Conservation (phyloP, 2,329 filamentous ascomycete species). For the Botrytis hyacinthi region DNA sequence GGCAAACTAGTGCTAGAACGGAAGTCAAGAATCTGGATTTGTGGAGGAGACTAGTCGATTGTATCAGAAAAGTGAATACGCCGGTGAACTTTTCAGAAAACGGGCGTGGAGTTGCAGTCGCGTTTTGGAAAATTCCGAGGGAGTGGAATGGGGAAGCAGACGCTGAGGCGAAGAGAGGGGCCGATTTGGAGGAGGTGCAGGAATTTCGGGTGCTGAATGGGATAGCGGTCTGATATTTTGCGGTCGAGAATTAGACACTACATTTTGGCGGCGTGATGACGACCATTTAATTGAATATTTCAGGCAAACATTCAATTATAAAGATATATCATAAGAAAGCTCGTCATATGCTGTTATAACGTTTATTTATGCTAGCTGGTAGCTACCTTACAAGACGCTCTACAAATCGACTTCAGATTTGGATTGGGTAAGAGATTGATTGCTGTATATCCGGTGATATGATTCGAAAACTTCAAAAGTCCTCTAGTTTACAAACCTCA, state of each 20-base stretch:
- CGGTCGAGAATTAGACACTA: background rate
- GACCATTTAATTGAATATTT: background rate
- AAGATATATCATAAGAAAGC: background rate
- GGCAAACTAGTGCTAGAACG: slow-evolving; percentile 41
- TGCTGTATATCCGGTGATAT: background rate
- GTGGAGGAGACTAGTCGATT: background rate
- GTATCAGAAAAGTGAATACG: background rate
- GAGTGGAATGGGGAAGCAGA: background rate
- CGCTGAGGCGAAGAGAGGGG: background rate
- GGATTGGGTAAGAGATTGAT: background rate
- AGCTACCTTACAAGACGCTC: background rate
- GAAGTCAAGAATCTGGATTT: slow-evolving; percentile 44
- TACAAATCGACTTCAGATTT: background rate
- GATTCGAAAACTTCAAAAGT: background rate
- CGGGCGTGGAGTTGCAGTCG: background rate
- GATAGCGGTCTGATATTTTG: background rate
- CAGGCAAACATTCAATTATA: background rate
- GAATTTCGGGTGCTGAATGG: background rate
- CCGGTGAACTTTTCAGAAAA: no score
- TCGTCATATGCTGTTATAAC: background rate
- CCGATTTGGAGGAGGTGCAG: background rate
- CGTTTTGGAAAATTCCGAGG: background rate
- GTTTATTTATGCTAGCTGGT: background rate
- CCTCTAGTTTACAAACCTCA: slow-evolving; percentile 23
- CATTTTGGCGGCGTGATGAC: background rate